phyloP scores from a whole-genome alignment of 768 basidiomycete species.

The Lactifluus pinguis region DNA sequence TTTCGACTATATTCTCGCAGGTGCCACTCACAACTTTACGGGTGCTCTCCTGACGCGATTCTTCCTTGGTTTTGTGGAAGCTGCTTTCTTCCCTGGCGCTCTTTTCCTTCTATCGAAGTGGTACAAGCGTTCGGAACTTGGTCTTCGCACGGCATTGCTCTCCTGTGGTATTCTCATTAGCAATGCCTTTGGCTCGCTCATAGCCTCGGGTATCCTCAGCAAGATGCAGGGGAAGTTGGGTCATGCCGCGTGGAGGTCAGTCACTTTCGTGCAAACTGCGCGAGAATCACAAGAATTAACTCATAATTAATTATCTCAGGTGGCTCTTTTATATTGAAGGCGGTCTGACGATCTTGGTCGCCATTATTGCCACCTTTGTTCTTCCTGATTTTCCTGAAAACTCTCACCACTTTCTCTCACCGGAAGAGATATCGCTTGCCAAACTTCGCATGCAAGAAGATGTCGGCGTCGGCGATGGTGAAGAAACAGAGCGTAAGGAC shows the following conservation, averaged over 20 bases:
- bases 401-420: slow-evolving; percentile 50
- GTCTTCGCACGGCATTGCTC: slow-evolving; percentile 56
- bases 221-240: slow-evolving; percentile 64
- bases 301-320: slow-evolving; percentile 26
- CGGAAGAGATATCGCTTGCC: slow-evolving; percentile 48
- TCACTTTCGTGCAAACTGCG: slow-evolving; percentile 7
- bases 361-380: slow-evolving; percentile 47
- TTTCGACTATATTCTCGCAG: slow-evolving; percentile 4
- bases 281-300: not conserved
- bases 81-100: slow-evolving; percentile 63
- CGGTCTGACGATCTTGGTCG: slow-evolving; percentile 44
- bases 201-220: slow-evolving; percentile 68
- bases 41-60: slow-evolving; percentile 62
- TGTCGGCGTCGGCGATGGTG: slow-evolving; percentile 42
- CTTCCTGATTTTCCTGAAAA: slow-evolving; percentile 69
- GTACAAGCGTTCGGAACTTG: slow-evolving; percentile 69
- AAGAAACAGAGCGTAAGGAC: slow-evolving; percentile 32
- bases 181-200: slow-evolving; percentile 74
- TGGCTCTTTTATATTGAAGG: slow-evolving; percentile 73
- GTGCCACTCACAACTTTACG: slow-evolving; percentile 33
- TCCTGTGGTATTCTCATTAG: slow-evolving; percentile 66
- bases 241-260: slow-evolving; percentile 63
- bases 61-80: slow-evolving; percentile 53
- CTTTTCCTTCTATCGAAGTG: slow-evolving; percentile 57
- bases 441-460: slow-evolving; percentile 57